Conservation (phyloP, 1,139 yeast genomes). For the Geotrichum phurueaensis region DNA sequence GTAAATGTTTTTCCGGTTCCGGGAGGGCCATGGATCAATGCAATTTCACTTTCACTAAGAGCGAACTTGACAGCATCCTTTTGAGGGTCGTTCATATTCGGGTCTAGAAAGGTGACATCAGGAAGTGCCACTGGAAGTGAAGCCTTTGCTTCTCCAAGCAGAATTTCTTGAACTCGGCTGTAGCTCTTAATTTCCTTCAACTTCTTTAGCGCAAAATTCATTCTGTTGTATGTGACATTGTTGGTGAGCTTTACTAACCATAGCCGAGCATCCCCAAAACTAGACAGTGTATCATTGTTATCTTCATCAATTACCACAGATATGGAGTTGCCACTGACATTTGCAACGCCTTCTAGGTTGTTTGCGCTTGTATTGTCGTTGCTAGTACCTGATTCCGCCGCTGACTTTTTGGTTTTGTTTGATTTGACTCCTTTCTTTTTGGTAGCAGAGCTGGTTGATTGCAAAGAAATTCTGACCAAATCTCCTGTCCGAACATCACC, state of each 20-base stretch:
- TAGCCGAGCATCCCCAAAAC: constrained; percentile 30
- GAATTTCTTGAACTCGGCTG: constrained; percentile 25
- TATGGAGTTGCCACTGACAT: constrained; percentile 45
- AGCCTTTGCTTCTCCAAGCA: constrained; percentile 29
- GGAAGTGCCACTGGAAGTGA: constrained; percentile 17
- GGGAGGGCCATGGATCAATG: constrained; percentile 71
- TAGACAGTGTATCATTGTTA: constrained; percentile 33
- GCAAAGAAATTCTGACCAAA: constrained; percentile 39
- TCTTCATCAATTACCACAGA: constrained; percentile 58
- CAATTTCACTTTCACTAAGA: constrained; percentile 41
- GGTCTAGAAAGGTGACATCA: constrained; percentile 42
- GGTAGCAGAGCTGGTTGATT: constrained; percentile 27
- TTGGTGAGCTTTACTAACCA: constrained; percentile 40
- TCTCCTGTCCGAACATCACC: constrained; percentile 75
- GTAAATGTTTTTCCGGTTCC: constrained; percentile 86
- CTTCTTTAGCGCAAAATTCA: constrained; percentile 73
- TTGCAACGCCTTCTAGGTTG: constrained; percentile 55
- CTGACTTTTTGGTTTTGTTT: constrained; percentile 21
- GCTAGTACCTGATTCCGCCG: constrained; percentile 9
- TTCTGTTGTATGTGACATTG: constrained; percentile 51
- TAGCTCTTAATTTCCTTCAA: constrained; percentile 44
- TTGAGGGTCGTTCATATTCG: constrained; percentile 63
- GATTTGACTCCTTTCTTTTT: constrained; percentile 19
- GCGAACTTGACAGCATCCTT: constrained; percentile 55
- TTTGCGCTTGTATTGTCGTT: constrained; percentile 16